These are phyloP conservation scores for Trichosporon faecale DNA, from an alignment of 1,284 basidiomycete species.

Conservation along the genomic window DNA sequence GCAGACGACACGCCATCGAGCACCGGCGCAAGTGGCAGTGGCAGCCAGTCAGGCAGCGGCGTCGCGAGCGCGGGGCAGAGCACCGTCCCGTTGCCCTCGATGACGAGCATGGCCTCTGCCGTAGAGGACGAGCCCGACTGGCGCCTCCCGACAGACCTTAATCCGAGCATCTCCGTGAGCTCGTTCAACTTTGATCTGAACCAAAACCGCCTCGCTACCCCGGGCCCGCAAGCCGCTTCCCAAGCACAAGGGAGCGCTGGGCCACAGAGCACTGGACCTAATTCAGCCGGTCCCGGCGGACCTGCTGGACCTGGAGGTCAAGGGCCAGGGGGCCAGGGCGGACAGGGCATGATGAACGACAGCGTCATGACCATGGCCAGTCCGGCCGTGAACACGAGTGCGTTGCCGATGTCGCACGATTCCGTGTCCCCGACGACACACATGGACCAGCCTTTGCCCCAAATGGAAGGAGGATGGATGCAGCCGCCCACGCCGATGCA, in stretches of 20 bases:
- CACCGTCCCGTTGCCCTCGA: background rate
- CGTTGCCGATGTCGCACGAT: background rate
- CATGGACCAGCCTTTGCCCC: background rate
- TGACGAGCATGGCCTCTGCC: background rate
- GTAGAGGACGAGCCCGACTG: background rate
- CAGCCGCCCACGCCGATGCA: slow-evolving; percentile 14
- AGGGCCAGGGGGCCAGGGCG: too few relatives aligned
- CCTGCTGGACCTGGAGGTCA: too few relatives aligned
- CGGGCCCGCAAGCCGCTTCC: background rate
- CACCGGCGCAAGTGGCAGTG: background rate
- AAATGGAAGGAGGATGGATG: slow-evolving; percentile 15
- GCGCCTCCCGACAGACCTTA: background rate
- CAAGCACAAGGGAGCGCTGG: too few relatives aligned
- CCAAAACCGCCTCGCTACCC: background rate
- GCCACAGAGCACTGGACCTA: too few relatives aligned
- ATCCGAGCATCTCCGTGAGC: background rate
- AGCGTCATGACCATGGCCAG: background rate
- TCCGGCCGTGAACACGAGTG: background rate
- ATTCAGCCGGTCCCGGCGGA: too few relatives aligned
- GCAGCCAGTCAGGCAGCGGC: background rate
- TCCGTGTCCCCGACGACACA: background rate
- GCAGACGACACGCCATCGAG: background rate
- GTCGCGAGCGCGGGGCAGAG: background rate
- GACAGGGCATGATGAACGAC: background rate
- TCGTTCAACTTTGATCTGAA: background rate